These are phyloP conservation scores for Candida multigemmis DNA, from an alignment of 805 yeast genomes.

Conservation along the genomic window DNA sequence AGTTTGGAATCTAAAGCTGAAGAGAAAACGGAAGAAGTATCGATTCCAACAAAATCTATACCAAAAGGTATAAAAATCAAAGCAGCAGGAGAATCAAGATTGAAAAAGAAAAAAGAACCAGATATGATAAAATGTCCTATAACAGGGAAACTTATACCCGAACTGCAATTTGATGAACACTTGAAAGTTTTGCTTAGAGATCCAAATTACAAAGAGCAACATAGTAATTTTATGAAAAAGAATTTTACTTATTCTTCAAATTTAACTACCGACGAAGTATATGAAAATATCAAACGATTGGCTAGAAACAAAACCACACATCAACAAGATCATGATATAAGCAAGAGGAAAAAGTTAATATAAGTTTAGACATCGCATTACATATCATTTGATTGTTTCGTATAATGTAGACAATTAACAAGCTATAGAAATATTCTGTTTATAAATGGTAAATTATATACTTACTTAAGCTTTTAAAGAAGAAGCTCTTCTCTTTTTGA, in stretches of 20 bases:
- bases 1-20: slow-evolving; percentile 45
- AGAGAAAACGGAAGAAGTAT: slow-evolving; percentile 6
- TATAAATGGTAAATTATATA: too few species aligned
- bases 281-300: slow-evolving; percentile 48
- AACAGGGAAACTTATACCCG: slow-evolving; percentile 64
- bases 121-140: slow-evolving; percentile 64
- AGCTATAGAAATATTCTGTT: too few species aligned
- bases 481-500: slow-evolving; percentile 99
- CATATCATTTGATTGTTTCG: too few species aligned
- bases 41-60: slow-evolving; percentile 5
- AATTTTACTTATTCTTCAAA: slow-evolving; percentile 40
- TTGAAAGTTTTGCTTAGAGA: slow-evolving; percentile 62
- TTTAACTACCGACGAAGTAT: slow-evolving; percentile 48
- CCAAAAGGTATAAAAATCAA: slow-evolving; percentile 54
- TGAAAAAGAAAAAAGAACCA: slow-evolving; percentile 18
- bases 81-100: slow-evolving; percentile 65
- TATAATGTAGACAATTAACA: too few species aligned
- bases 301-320: slow-evolving; percentile 17
- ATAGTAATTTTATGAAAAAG: slow-evolving; percentile 49
- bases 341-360: neutral
- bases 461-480: slow-evolving; percentile 77
- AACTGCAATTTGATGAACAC: slow-evolving; percentile 62
- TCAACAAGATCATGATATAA: neutral
- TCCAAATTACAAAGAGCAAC: slow-evolving; percentile 68
- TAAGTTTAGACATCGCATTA: neutral